Percentiles rank a stretch among this genome's conserved stretches.
These are phyloP conservation scores for Exsudoporus floridanus DNA, from an alignment of 1,284 basidiomycete genomes.

Conservation along the genomic window DNA sequence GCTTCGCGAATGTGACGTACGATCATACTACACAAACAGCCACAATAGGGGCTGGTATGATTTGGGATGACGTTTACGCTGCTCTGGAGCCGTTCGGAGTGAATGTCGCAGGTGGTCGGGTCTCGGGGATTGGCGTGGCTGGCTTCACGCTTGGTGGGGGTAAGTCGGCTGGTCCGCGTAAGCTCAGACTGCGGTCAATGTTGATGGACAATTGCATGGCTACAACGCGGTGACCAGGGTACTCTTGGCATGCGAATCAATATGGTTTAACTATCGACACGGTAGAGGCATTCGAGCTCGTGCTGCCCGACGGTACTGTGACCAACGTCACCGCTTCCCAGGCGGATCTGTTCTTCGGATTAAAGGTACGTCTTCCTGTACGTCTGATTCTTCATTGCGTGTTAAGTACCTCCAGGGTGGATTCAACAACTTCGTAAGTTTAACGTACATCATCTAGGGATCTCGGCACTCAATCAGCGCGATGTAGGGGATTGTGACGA, in stretches of 20 bases:
- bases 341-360: constrained; percentile 47
- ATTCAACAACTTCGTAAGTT: constrained; percentile 59
- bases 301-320: constrained; percentile 48
- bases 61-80: constrained; percentile 47
- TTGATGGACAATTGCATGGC: constrained; percentile 7
- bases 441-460: constrained; percentile 1
- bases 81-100: constrained; percentile 44
- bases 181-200: neutral
- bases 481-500: constrained; percentile 58
- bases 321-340: constrained; percentile 41
- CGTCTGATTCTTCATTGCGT: constrained; percentile 47
- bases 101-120: constrained; percentile 45
- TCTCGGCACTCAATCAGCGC: neutral
- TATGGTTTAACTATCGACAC: constrained; percentile 53
- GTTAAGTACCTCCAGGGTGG: constrained; percentile 45
- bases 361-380: constrained; percentile 43
- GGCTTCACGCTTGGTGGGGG: constrained; percentile 38
- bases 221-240: constrained; percentile 38
- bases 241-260: constrained; percentile 55
- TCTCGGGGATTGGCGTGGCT: constrained; percentile 49
- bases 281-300: constrained; percentile 48
- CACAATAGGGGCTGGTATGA: constrained; percentile 29
- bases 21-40: constrained; percentile 43
- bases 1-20: constrained; percentile 17
- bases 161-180: constrained; percentile 9